Evolutionary conservation across 2,329 filamentous ascomycete genomes (phyloP).

Genomic region (Cladorrhinum sp.): DNA sequence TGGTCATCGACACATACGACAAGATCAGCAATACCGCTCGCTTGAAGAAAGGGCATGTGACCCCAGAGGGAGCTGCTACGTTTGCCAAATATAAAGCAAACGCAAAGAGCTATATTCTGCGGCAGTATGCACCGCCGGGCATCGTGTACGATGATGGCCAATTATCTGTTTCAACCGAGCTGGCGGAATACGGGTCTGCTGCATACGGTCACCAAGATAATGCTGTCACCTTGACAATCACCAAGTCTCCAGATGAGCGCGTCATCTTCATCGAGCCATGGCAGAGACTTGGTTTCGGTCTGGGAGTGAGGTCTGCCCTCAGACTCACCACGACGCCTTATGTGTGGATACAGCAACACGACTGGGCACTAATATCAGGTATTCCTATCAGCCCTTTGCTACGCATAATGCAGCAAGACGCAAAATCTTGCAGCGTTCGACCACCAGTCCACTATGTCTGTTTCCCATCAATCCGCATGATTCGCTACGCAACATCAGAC

Average conservation of each 20-base stretch:
- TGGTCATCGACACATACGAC: conserved; percentile 54
- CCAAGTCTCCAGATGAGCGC: conserved; percentile 34
- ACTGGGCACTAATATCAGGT: conserved; percentile 48
- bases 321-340: conserved; percentile 46
- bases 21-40: conserved; percentile 42
- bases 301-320: conserved; percentile 52
- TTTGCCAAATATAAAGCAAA: conserved; percentile 47
- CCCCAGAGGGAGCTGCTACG: conserved; percentile 40
- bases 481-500: conserved; percentile 47
- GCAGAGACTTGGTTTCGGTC: conserved; percentile 49
- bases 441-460: conserved; percentile 52
- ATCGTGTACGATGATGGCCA: conserved; percentile 2
- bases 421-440: conserved; percentile 5
- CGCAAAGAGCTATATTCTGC: conserved; percentile 41
- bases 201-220: conserved; percentile 34
- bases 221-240: conserved; percentile 36
- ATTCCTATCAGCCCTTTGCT: conserved; percentile 46
- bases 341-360: conserved; percentile 58
- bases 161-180: conserved; percentile 25
- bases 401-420: conserved; percentile 41
- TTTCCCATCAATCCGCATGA: conserved; percentile 50
- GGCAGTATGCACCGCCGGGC: conserved; percentile 26
- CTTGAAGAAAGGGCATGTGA: conserved; percentile 54
- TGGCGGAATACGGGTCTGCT: conserved; percentile 49
- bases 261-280: conserved; percentile 50